Percentiles rank a stretch among this genome's conserved stretches.
phyloP scores from a whole-genome alignment of 2,329 filamentous ascomycete genomes.

The Monosporascus ibericus region DNA sequence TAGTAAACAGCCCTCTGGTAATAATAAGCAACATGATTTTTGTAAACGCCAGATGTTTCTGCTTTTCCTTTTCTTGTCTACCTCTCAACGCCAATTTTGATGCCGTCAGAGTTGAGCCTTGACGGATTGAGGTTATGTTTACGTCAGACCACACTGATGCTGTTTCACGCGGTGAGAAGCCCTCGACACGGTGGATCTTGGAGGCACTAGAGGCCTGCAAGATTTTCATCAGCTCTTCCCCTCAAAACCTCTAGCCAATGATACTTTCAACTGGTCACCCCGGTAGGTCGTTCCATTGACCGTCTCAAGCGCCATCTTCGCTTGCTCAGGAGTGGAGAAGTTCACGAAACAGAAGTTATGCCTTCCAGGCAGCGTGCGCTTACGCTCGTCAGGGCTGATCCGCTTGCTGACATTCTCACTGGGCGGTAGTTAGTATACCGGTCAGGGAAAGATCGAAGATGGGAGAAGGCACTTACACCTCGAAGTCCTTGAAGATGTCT shows the following conservation, averaged over 20 bases:
- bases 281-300: slow-evolving; percentile 28
- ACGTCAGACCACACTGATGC: too few species aligned
- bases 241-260: slow-evolving; percentile 11
- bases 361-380: slow-evolving; percentile 43
- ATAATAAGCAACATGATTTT: too few species aligned
- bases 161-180: too few species aligned
- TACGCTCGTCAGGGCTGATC: slow-evolving; percentile 54
- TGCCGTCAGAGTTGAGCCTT: too few species aligned
- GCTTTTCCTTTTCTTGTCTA: too few species aligned
- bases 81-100: too few species aligned
- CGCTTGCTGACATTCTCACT: slow-evolving; percentile 38
- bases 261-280: slow-evolving; percentile 19
- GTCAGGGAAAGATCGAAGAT: background rate
- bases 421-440: background rate
- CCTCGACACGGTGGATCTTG: too few species aligned
- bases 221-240: too few species aligned
- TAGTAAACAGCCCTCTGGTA: too few species aligned
- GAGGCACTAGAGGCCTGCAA: too few species aligned
- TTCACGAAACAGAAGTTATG: slow-evolving; percentile 64
- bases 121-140: too few species aligned
- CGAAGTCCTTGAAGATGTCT: slow-evolving; percentile 40
- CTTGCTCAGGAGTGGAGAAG: slow-evolving; percentile 48
- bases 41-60: too few species aligned
- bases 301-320: slow-evolving; percentile 40
- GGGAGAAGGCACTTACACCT: slow-evolving; percentile 27